Evolutionary conservation across 805 yeast species (phyloP).

Genomic region (Candida vartiovaarae): DNA sequence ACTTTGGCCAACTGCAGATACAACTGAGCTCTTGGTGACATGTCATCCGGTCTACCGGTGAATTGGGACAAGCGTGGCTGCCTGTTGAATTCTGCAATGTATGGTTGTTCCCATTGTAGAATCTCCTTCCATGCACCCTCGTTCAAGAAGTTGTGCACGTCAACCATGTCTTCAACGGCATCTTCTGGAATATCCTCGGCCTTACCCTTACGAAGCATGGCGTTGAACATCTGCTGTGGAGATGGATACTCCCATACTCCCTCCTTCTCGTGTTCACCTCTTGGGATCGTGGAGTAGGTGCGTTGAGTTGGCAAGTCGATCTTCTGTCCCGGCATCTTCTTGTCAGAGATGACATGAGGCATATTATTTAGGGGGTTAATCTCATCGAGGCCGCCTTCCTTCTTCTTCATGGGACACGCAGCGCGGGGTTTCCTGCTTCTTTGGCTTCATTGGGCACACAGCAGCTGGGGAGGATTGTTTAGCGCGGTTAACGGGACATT

Average conservation of each 20-base stretch:
- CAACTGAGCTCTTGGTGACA: slow-evolving; percentile 78
- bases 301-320: slow-evolving; percentile 75
- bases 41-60: slow-evolving; percentile 85
- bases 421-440: slow-evolving; percentile 24
- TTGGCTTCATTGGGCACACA: slow-evolving; percentile 35
- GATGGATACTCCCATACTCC: slow-evolving; percentile 99
- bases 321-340: slow-evolving; percentile 73
- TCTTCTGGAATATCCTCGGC: slow-evolving; percentile 85
- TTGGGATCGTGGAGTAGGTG: slow-evolving; percentile 79
- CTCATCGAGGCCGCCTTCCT: slow-evolving; percentile 8
- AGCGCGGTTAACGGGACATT: slow-evolving; percentile 37
- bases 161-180: slow-evolving; percentile 95
- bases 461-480: slow-evolving; percentile 11
- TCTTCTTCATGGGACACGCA: slow-evolving; percentile 33
- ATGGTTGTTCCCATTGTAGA: slow-evolving; percentile 79
- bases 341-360: slow-evolving; percentile 67
- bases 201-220: slow-evolving; percentile 93
- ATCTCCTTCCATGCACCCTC: slow-evolving; percentile 98
- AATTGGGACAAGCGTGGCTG: slow-evolving; percentile 78
- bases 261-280: slow-evolving; percentile 55
- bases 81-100: slow-evolving; percentile 45
- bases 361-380: slow-evolving; percentile 84
- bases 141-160: slow-evolving; percentile 89
- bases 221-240: slow-evolving; percentile 98
- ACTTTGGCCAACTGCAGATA: slow-evolving; percentile 57